Base-by-base conservation (phyloP, 2,329 filamentous ascomycete species). In the Dactylonectria estremocensis region DNA sequence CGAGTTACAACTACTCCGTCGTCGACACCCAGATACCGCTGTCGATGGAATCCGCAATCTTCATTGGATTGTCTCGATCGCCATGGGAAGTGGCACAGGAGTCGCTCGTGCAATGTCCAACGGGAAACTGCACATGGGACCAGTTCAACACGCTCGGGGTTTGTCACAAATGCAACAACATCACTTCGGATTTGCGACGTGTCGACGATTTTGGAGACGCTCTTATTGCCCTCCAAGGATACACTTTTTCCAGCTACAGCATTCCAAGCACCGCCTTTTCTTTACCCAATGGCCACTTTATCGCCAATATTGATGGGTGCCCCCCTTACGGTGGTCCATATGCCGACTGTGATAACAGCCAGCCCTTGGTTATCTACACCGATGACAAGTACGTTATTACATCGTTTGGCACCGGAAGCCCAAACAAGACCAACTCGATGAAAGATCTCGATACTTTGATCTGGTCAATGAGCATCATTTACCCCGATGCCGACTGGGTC, bases 71-170 rank as follows among this genome's bases (percentile, higher is more conserved):
- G 2, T 68, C 64, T 28, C 61, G 61, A 13, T 56, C 65, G 0
- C 61, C 58, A 0, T 62, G 35, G 43, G 64, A 71, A 35, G 31
- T 55, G 1, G 45, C 52, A 7, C 53, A 55, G 8, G 62, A 71
- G 10, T 20, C 67, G 0, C 54, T 69, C 0, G 57, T 71, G 8
- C 66, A 64, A 24, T 75, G 72, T 33, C 61, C 69, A 5, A 68
- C 69, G 0, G 62, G 68, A 1, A 70, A 75, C 57, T 75, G 72
- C 43, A 74, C 66, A 2, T 75, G 71, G 73, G 54, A 62, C 7
- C 62, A 56, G 0, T 75, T 75, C n/a, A 56, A 69, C 14, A 74
- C 69, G 3, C 66, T 71, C 6, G 73, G 65, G 5, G 70, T 75
- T 22, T 75, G 71, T 55, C 49, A 72, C 2, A 68, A 48, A 8